Evolutionary conservation across 2,329 filamentous ascomycete species (phyloP), one percentile per base, ranked within the genome.

Genomic region (Fusarium annulatum): DNA sequence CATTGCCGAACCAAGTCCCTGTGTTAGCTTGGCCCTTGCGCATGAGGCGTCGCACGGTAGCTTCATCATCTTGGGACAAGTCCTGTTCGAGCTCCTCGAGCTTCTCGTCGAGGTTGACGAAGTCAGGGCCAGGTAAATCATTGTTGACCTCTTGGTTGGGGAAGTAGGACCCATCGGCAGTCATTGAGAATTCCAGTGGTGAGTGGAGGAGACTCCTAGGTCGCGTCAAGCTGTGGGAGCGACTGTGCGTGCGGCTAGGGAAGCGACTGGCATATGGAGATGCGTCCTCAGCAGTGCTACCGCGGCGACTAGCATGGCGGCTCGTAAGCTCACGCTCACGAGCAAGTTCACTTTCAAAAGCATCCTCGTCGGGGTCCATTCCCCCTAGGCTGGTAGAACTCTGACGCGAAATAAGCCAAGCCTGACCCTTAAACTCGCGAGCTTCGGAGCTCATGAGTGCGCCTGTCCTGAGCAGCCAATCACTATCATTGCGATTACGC

Each of bases 341-440:
- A 18, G 84, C 85, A 28, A 88, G 80, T 77, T 89, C 86, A 51
- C 83, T 81, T 75, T 89, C 86, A 66, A 88, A 84, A 16, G 83
- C 85, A 67, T 87, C 86, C 43, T 89, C 87, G 8, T 89, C 88
- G 7, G 84, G 83, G 39, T 88, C 86, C 77, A 86, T 80, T 30
- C 85, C 88, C 2, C 86, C 82, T 23, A 92, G 84, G 77, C 88
- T 91, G 14, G 90, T 92, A 4, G 90, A 91, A 78, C 89, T 91
- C 61, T 88, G 89, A 52, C 90, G 86, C 30, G 90, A 89, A n/a
- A 89, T 84, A 26, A 93, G 86, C 91, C 91, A 93, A 19, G 88
- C 83, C 80, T 93, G 91, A 19, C 91, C 91, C 81, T 93, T 93
- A 76, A 85, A 90, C 78, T 93, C 91, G 64, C 91, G 85, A 23